phyloP scores from a whole-genome alignment of 1,284 basidiomycete genomes.

The Athelia sp. region DNA sequence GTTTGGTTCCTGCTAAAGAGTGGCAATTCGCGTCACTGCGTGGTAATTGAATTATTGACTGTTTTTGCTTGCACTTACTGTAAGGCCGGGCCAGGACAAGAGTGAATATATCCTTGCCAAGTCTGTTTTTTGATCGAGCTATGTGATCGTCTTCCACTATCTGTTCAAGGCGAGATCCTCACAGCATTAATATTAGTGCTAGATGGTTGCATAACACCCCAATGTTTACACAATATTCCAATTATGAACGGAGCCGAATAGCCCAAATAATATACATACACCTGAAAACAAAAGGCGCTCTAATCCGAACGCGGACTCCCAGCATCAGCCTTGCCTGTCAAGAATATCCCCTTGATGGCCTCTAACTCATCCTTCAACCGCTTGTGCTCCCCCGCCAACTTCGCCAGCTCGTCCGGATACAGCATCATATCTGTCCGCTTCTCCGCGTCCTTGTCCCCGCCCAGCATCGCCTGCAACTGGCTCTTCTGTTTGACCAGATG shows the following conservation, averaged over 20 bases:
- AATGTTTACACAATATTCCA: no score
- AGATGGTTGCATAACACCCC: no score
- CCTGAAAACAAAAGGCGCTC: background rate
- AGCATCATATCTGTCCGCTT: background rate
- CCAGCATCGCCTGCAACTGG: background rate
- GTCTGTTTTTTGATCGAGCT: conserved; percentile 5
- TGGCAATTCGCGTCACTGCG: no score
- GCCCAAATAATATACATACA: no score
- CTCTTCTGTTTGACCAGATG: background rate
- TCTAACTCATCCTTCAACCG: background rate
- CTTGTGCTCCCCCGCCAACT: background rate
- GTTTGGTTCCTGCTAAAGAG: no score
- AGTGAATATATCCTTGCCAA: conserved; percentile 37
- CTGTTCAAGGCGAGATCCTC: conserved; percentile 26
- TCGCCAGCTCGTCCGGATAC: background rate
- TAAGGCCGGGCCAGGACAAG: no score
- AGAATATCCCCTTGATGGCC: background rate
- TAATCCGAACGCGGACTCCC: background rate
- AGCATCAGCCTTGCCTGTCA: background rate
- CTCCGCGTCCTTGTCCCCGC: background rate
- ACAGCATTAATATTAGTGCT: no score
- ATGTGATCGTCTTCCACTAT: conserved; percentile 28
- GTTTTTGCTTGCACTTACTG: no score
- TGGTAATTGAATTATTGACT: no score
- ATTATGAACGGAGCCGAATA: no score